Evolutionary conservation across 1,284 basidiomycete genomes (phyloP).

Genomic region (Inonotus obliquus): DNA sequence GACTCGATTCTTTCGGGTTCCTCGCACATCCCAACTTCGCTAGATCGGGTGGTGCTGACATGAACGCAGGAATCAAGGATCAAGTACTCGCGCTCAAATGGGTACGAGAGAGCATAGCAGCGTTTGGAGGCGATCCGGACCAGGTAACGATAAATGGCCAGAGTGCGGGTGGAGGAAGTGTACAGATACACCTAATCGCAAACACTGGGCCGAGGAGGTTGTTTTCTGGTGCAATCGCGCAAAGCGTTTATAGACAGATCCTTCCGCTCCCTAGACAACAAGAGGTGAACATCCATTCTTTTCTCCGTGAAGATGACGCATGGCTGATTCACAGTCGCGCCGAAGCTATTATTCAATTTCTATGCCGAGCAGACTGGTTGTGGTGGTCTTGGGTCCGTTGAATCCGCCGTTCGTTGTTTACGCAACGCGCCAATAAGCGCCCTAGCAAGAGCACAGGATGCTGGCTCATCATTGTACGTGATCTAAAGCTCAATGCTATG

Average conservation of each 20-base stretch:
- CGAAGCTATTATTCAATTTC: conserved; percentile 48
- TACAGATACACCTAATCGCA: conserved; percentile 51
- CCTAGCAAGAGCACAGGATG: conserved; percentile 52
- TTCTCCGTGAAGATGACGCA: conserved; percentile 1
- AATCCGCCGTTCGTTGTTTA: conserved; percentile 40
- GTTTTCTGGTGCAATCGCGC: conserved; percentile 51
- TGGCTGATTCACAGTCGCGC: background rate
- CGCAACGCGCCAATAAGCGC: conserved; percentile 44
- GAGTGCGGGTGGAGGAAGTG: conserved; percentile 53
- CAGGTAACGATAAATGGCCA: conserved; percentile 59
- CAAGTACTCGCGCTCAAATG: conserved; percentile 58
- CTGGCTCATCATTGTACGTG: conserved; percentile 30
- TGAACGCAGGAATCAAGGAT: conserved; percentile 60
- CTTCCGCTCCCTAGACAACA: conserved; percentile 46
- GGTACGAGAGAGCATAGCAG: conserved; percentile 53
- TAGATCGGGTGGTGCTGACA: conserved; percentile 38
- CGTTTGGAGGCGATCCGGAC: conserved; percentile 58
- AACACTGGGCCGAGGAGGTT: conserved; percentile 33
- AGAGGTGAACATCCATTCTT: conserved; percentile 31
- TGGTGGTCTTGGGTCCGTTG: conserved; percentile 30
- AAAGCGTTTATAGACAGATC: conserved; percentile 51
- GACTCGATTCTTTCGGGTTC: conserved; percentile 41
- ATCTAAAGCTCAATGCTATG: background rate
- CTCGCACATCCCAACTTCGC: conserved; percentile 39
- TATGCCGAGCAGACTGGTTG: conserved; percentile 46